Conservation (phyloP, 257 asterid genomes). For the Apocynum venetum region DNA sequence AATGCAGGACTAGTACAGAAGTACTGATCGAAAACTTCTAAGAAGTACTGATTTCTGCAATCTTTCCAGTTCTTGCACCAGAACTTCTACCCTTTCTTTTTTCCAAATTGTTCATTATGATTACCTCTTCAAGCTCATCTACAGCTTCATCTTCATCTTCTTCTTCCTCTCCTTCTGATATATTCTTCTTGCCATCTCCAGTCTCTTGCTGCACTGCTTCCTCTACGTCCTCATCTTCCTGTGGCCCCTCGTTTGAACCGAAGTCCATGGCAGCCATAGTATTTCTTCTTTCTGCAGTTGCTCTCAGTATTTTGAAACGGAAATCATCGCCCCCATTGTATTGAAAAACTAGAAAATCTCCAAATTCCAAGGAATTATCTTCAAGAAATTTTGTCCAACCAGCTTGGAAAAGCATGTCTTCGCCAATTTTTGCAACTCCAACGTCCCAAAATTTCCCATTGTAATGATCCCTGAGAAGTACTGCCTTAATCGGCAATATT, state of each 20-base stretch:
- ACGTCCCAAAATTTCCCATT: not conserved
- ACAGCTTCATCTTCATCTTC: not conserved
- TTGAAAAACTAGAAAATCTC: not conserved
- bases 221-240: not conserved
- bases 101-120: not conserved
- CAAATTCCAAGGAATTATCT: not conserved
- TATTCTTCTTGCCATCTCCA: not conserved
- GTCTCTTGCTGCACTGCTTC: not conserved
- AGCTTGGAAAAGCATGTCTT: not conserved
- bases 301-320: not conserved
- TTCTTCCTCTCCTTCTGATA: not conserved
- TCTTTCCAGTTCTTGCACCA: not conserved
- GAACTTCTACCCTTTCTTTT: not conserved
- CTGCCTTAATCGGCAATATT: not conserved
- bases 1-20: not conserved
- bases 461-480: not conserved
- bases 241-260: not conserved
- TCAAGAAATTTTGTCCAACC: slow-evolving; percentile 5
- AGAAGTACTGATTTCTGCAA: not conserved
- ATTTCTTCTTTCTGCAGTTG: not conserved
- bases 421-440: not conserved
- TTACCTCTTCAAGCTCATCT: not conserved
- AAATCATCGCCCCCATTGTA: not conserved
- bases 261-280: not conserved
- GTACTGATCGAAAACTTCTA: not conserved